Percentiles rank a stretch among this genome's conserved stretches.
Evolutionary conservation across 495 filamentous ascomycete species (phyloP).

Genomic region (Neohortaea acidophila): DNA sequence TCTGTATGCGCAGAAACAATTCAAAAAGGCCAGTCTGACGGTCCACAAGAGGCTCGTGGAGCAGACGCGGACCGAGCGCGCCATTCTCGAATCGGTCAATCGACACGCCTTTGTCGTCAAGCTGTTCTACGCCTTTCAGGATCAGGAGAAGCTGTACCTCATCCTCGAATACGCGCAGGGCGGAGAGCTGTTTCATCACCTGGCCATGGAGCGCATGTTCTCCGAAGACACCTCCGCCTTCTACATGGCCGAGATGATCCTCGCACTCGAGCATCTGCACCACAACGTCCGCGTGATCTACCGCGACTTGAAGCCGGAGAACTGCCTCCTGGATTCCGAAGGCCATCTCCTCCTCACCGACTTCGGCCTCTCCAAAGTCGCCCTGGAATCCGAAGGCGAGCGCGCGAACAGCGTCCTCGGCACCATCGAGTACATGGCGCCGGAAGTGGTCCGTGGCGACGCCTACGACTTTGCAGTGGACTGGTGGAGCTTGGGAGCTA

Average conservation of each 20-base stretch:
- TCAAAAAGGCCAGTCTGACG: conserved; percentile 83
- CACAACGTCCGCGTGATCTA: conserved; percentile 85
- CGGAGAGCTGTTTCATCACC: conserved; percentile 82
- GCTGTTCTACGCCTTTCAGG: conserved; percentile 95
- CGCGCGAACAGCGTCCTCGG: conserved; percentile 73
- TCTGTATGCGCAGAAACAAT: conserved; percentile 94
- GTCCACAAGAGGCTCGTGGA: conserved; percentile 88
- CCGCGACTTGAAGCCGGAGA: conserved; percentile 93
- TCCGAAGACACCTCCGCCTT: conserved; percentile 74
- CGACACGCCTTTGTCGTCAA: conserved; percentile 95
- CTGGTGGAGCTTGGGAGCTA: conserved; percentile 94
- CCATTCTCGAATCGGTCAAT: conserved; percentile 86
- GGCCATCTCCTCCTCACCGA: conserved; percentile 92
- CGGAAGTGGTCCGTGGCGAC: conserved; percentile 73
- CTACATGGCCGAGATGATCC: conserved; percentile 95
- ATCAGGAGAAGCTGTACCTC: conserved; percentile 91
- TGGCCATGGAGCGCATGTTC: conserved; percentile 85
- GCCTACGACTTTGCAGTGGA: conserved; percentile 87
- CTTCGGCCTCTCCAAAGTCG: conserved; percentile 91
- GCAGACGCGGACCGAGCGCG: conserved; percentile 91
- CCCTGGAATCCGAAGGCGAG: conserved; percentile 61
- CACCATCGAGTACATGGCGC: conserved; percentile 97
- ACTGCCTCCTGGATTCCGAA: conserved; percentile 80
- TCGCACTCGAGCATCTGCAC: conserved; percentile 87
- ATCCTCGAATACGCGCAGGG: conserved; percentile 98